These are phyloP conservation scores for Coffea eugenioides DNA, from an alignment of 257 asterid genomes.

Conservation along the genomic window DNA sequence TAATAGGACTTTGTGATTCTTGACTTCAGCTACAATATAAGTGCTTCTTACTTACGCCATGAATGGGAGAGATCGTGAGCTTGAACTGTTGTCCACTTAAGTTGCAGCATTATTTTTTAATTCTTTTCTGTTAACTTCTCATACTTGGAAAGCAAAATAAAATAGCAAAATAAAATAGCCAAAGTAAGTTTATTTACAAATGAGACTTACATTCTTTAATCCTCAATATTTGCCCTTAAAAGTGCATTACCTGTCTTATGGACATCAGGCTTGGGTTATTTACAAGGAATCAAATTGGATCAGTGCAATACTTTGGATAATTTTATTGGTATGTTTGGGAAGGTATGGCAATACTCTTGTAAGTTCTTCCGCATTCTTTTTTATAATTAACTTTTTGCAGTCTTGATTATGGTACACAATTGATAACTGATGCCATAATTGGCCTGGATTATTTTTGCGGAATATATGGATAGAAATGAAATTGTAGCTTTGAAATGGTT, in stretches of 20 bases:
- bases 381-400: neutral
- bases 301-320: conserved; percentile 49
- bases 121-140: neutral
- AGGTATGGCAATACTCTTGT: conserved; percentile 45
- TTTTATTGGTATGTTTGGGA: conserved; percentile 66
- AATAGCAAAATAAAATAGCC: neutral
- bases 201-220: neutral
- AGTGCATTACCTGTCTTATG: neutral
- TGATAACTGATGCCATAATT: too few species aligned
- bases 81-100: neutral
- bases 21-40: neutral
- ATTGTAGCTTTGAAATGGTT: neutral
- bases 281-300: conserved; percentile 76
- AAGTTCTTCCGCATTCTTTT: neutral
- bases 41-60: neutral
- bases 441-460: neutral
- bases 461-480: neutral
- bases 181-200: neutral
- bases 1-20: neutral
- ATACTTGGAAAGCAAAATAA: too few species aligned
- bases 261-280: conserved; percentile 62
- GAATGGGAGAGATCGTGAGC: neutral
- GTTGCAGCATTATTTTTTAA: neutral
- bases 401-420: neutral
- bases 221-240: neutral